A percentile compares a stretch with the other conserved stretches of the same genome.
phyloP scores from a whole-genome alignment of 2,329 filamentous ascomycete species.

The Dactylellina parvicollis region DNA sequence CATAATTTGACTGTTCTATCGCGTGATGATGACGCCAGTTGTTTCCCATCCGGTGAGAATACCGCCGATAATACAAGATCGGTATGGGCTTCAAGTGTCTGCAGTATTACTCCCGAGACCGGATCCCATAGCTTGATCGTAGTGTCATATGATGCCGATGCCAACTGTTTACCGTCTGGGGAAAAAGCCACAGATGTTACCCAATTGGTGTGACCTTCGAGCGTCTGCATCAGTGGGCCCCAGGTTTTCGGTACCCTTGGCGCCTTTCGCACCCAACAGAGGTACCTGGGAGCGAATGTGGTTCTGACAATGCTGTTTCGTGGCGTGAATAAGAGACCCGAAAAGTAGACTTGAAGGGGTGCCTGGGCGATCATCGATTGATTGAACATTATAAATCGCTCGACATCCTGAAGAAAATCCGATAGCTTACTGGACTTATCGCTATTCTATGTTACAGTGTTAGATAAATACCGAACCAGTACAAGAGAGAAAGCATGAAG shows the following conservation, averaged over 20 bases:
- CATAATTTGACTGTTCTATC: constrained; percentile 72
- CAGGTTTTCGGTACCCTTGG: background rate
- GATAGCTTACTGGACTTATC: no score
- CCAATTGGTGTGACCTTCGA: constrained; percentile 5
- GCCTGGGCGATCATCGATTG: background rate
- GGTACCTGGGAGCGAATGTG: no score
- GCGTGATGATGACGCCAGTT: constrained; percentile 76
- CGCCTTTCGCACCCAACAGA: background rate
- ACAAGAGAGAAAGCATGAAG: no score
- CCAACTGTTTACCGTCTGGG: constrained; percentile 72
- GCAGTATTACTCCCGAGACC: constrained; percentile 67
- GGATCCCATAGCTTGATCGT: constrained; percentile 61
- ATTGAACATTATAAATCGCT: constrained; percentile 2
- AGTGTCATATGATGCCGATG: background rate
- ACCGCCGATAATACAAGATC: constrained; percentile 75
- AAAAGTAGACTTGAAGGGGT: constrained; percentile 30
- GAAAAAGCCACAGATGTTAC: constrained; percentile 61
- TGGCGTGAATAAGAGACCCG: constrained; percentile 17
- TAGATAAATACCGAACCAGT: no score
- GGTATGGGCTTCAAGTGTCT: background rate
- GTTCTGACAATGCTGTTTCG: constrained; percentile 12
- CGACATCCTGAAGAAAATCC: background rate
- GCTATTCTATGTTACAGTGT: background rate
- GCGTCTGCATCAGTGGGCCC: background rate
- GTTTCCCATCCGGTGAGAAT: constrained; percentile 93